Conservation (phyloP, 148 eudicot genomes). For the Suaeda aralocaspica region DNA sequence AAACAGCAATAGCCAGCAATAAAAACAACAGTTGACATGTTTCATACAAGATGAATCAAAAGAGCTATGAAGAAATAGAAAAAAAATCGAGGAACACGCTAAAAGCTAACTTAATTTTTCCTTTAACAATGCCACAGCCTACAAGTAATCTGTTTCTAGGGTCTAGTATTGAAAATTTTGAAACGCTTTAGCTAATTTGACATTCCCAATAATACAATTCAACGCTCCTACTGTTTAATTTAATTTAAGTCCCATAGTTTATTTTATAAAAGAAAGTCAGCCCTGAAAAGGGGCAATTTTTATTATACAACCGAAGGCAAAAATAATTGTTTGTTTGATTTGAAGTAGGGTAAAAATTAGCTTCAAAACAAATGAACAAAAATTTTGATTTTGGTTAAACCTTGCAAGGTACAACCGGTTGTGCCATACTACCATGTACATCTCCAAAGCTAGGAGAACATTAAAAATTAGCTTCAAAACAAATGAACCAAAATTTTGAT, state of each 20-base stretch:
- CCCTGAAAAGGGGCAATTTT: background rate
- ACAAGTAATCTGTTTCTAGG: background rate
- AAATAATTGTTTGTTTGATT: too few relatives aligned
- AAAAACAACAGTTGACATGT: background rate
- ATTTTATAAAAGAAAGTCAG: background rate
- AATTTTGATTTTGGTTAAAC: too few relatives aligned
- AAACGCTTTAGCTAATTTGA: background rate
- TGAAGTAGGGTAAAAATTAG: too few relatives aligned
- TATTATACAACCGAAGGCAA: too few relatives aligned
- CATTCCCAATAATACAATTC: background rate
- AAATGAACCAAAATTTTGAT: too few relatives aligned
- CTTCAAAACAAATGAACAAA: too few relatives aligned
- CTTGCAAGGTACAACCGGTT: too few relatives aligned
- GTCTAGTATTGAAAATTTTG: background rate
- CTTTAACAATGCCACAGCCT: background rate
- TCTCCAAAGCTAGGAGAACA: too few relatives aligned
- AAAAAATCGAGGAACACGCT: too few relatives aligned
- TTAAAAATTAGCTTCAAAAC: too few relatives aligned
- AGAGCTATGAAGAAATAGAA: background rate
- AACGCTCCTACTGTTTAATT: background rate
- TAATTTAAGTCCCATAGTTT: background rate
- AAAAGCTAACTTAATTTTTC: too few relatives aligned
- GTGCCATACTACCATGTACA: too few relatives aligned
- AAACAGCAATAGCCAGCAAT: slow-evolving; percentile 7
- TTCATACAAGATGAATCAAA: background rate